Base-by-base conservation (phyloP, 1,139 yeast genomes). In the Kodamaea ohmeri region DNA sequence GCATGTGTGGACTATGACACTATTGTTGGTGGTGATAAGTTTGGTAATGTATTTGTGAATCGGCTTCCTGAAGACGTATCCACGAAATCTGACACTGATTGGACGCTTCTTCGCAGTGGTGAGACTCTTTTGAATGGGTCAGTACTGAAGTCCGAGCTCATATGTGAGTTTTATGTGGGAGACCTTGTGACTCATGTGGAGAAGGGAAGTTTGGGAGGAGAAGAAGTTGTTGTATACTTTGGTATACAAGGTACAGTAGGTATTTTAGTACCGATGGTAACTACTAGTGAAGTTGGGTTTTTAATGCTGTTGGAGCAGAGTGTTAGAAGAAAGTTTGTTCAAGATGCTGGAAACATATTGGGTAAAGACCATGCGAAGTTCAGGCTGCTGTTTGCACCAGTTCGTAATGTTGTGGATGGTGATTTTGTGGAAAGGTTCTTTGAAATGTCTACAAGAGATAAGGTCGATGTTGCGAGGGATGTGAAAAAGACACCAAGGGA, bases 231-330 rank as follows among this genome's bases (percentile, higher is more conserved):
- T 0, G 45, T 88, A 1, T 89, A 85, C 52, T 66, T 83, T 0
- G 95, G 97, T 0, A 46, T 92, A 2, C 86, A 80, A 51, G 98
- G 98, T 0, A 78, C 89, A 0, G 58, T 92, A 20, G 96, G 96
- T 0, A 65, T 79, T 2, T 54, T 92, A 15, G 59, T 79, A 9
- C 96, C 98, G 1, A 54, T 92, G 28, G 56, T 75, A 4, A 73
- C 86, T 0, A 67, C 72, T 40, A 70, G 71, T 17, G 97, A 92
- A 47, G 76, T 75, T 24, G 76, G 71, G 32, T 76, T 82, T 44
- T 73, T 88, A 53, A 60, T 58, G 24, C 71, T 66, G 28, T 58
- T 90, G 31, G 87, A 86, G 51, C 54, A 59, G 4, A 57, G 63
- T 14, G 58, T 86, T 52, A 57, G 80, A 3, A 51, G 61, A 12